Evolutionary conservation across 2,329 filamentous ascomycete species (phyloP), one percentile per base, ranked within the genome.

Genomic region (Beauveria caledonica): DNA sequence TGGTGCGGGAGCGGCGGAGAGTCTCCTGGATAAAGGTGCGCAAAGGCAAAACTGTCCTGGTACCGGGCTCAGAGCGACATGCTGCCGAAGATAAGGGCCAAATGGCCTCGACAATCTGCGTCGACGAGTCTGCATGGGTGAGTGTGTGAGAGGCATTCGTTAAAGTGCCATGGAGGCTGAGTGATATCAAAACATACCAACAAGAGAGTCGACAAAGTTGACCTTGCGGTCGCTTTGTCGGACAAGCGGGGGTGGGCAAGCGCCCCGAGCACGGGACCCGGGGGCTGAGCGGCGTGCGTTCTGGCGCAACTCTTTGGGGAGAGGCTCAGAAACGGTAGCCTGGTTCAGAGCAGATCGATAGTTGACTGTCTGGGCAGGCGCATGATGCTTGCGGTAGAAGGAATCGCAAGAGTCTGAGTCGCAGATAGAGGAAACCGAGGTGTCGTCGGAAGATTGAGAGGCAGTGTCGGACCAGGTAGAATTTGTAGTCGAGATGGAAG

Each of bases 1-100:
- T 97, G 48, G 94, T 96, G 69, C 93, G 87, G 63, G 94, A 99
- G 68, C 94, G 86, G 67, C 92, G 89, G 66, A 99, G 81, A 21
- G 94, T 97, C 80, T 97, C 94, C 76, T 97, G 92, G 68, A 99
- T 97, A 73, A 97, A 99, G 58, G 89, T 96, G 66, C 92, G 89
- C 68, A 99, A 81, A 62, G 93, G 92, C 66, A 99, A 79, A 63
- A 97, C 89, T 57, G 88, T 86, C 72, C 89, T 90, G 70, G 82
- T 82, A 62, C 85, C 86, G 64, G 83, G 78, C 70, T 93, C 89
- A 68, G 81, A 86, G 68, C 87, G 86, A 73, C 89, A 89, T 61
- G 88, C 83, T 40, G 88, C 85, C 62, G 90, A 92, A 59, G 93
- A 95, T 48, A 93, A 81, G 50, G 94, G 92, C 94, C 94, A 99